Percentiles rank a stretch among this genome's conserved stretches.
Evolutionary conservation across 257 asterid genomes (phyloP).

Genomic region (Solanum commersonii): DNA sequence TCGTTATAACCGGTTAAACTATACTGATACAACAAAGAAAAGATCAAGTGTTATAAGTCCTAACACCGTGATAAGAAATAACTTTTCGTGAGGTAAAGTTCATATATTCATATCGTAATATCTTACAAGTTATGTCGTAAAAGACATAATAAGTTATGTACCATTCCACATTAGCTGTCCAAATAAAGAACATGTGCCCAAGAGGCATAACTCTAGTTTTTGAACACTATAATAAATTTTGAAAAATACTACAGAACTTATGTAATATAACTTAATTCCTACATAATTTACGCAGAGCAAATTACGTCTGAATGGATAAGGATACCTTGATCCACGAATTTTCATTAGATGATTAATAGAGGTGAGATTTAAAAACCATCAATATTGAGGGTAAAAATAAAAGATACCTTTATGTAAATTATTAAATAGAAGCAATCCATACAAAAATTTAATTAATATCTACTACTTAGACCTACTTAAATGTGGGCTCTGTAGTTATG

Average conservation of each 20-base stretch:
- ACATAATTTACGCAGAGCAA: background rate
- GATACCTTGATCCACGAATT: rapidly evolving
- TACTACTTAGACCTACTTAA: background rate
- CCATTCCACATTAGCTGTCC: too few relatives aligned
- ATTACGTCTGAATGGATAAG: background rate
- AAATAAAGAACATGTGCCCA: background rate
- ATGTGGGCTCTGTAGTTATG: background rate
- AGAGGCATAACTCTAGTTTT: background rate
- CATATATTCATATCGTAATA: too few relatives aligned
- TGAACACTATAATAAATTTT: background rate
- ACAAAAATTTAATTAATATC: too few relatives aligned
- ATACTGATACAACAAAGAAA: background rate
- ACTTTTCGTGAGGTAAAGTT: background rate
- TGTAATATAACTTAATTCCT: too few relatives aligned
- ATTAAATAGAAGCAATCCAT: too few relatives aligned
- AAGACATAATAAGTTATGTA: too few relatives aligned
- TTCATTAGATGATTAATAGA: too few relatives aligned
- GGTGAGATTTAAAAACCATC: background rate
- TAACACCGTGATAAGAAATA: too few relatives aligned
- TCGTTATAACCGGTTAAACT: background rate
- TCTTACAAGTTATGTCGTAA: background rate
- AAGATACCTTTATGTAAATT: too few relatives aligned
- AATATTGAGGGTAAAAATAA: background rate
- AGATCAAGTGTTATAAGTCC: background rate
- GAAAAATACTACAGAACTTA: too few relatives aligned